These are phyloP conservation scores for Polytrichum commune DNA, from an alignment of 225 moss, liverwort and hornwort species.

Conservation along the genomic window DNA sequence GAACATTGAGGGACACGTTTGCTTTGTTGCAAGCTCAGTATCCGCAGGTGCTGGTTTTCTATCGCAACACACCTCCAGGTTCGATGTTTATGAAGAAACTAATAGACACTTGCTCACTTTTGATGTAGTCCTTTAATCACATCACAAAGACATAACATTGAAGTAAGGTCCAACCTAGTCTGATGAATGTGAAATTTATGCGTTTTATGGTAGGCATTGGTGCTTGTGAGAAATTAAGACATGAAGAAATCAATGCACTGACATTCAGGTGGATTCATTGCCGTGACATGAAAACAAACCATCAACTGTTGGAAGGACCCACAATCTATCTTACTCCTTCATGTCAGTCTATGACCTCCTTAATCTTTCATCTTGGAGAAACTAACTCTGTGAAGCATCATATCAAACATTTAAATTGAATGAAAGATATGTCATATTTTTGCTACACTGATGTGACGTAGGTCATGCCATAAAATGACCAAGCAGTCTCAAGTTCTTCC, in stretches of 20 bases:
- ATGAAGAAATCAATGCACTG: not conserved
- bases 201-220: not conserved
- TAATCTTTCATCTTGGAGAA: too few species aligned
- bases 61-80: slow-evolving; percentile 75
- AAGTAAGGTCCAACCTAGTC: not conserved
- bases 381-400: too few species aligned
- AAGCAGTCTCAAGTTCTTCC: too few species aligned
- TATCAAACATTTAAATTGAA: too few species aligned
- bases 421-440: too few species aligned
- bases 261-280: too few species aligned
- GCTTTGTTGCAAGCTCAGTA: slow-evolving; percentile 39
- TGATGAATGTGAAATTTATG: not conserved
- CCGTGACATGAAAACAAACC: too few species aligned
- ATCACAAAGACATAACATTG: not conserved
- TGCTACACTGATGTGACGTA: too few species aligned
- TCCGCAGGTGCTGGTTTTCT: slow-evolving; percentile 62
- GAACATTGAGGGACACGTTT: slow-evolving; percentile 34
- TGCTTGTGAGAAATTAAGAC: not conserved
- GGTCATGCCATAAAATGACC: too few species aligned
- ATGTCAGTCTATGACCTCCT: too few species aligned
- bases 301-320: too few species aligned
- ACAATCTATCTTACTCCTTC: too few species aligned
- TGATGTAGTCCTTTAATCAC: not conserved
- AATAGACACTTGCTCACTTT: not conserved
- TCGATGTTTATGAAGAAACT: not conserved